A percentile compares a stretch with the other conserved stretches of the same genome.
Conservation (phyloP, 352 stramenopile genomes). For the Globisporangium emineosum region DNA sequence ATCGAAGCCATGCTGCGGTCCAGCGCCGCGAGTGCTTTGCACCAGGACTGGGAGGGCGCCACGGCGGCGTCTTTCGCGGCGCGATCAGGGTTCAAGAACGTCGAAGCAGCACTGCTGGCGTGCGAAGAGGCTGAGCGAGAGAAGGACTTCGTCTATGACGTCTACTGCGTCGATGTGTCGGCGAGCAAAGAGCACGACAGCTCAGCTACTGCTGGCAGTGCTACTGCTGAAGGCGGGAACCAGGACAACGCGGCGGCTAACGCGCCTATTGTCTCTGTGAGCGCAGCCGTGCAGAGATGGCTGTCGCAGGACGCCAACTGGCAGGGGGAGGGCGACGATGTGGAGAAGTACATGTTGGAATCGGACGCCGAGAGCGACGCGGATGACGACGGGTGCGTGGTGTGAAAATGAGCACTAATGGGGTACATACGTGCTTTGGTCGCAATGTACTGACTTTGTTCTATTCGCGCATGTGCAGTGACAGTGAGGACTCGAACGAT, state of each 20-base stretch:
- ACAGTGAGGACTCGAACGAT: constrained; percentile 83
- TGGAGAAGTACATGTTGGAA: constrained; percentile 79
- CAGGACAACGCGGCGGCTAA: constrained; percentile 16
- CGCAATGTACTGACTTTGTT: constrained; percentile 2
- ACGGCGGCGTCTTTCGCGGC: constrained; percentile 59
- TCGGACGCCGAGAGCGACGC: constrained; percentile 70
- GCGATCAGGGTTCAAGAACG: constrained; percentile 45
- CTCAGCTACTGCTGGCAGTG: neutral
- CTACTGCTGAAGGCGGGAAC: constrained; percentile 8
- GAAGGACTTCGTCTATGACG: constrained; percentile 84
- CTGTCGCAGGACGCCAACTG: constrained; percentile 54
- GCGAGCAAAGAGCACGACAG: constrained; percentile 33
- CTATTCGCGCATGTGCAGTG: constrained; percentile 24
- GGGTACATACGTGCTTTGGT: constrained; percentile 19
- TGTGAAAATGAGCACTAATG: constrained; percentile 20
- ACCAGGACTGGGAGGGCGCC: constrained; percentile 58
- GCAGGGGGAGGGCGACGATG: constrained; percentile 40
- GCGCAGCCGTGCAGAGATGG: constrained; percentile 75
- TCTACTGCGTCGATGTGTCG: constrained; percentile 79
- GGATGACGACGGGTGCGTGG: constrained; percentile 55
- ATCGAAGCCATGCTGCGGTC: constrained; percentile 67
- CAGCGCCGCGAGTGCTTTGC: constrained; percentile 43
- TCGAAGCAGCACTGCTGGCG: constrained; percentile 60
- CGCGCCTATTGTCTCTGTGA: constrained; percentile 65
- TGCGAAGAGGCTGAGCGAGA: constrained; percentile 75